phyloP scores from a whole-genome alignment of 176 grass and related monocot genomes.

The Hsuehochloa calcarea region DNA sequence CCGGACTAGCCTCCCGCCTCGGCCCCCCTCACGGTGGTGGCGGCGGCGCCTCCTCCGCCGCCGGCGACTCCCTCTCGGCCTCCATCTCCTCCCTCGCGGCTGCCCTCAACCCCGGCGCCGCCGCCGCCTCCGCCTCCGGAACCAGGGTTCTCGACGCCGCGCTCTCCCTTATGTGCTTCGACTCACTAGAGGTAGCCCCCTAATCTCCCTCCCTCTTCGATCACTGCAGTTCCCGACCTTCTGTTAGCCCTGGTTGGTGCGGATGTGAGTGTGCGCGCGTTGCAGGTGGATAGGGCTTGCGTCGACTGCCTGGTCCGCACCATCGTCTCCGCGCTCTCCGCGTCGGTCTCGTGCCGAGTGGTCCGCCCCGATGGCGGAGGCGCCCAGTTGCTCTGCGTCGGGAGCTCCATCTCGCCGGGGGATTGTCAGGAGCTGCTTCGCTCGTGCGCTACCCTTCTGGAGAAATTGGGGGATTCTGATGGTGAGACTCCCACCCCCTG shows the following conservation, averaged over 20 bases:
- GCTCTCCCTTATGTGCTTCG: conserved; percentile 91
- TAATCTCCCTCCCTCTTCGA: neutral
- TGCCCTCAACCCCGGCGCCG: conserved; percentile 32
- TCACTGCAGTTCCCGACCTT: neutral
- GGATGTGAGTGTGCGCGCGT: neutral
- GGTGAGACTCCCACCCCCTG: conserved; percentile 14
- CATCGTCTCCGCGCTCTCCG: conserved; percentile 50
- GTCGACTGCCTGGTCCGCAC: conserved; percentile 57
- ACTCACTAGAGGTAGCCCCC: conserved; percentile 36
- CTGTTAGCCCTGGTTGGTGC: neutral
- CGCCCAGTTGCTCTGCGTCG: conserved; percentile 43
- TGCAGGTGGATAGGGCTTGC: conserved; percentile 54
- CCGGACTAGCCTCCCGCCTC: conserved; percentile 42
- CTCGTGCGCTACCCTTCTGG: conserved; percentile 43
- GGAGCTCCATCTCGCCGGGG: conserved; percentile 47
- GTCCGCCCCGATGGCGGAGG: conserved; percentile 10
- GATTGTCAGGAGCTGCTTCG: conserved; percentile 54
- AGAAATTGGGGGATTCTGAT: conserved; percentile 44
- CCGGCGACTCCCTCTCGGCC: neutral
- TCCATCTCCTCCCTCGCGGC: conserved; percentile 58
- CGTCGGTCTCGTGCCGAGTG: conserved; percentile 50
- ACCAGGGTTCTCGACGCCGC: conserved; percentile 66
- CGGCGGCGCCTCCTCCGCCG: neutral
- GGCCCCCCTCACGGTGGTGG: neutral
- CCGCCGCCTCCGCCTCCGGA: conserved; percentile 1